Base-by-base conservation (phyloP, 2,329 filamentous ascomycete genomes). In the Zymoseptoria passerinii region DNA sequence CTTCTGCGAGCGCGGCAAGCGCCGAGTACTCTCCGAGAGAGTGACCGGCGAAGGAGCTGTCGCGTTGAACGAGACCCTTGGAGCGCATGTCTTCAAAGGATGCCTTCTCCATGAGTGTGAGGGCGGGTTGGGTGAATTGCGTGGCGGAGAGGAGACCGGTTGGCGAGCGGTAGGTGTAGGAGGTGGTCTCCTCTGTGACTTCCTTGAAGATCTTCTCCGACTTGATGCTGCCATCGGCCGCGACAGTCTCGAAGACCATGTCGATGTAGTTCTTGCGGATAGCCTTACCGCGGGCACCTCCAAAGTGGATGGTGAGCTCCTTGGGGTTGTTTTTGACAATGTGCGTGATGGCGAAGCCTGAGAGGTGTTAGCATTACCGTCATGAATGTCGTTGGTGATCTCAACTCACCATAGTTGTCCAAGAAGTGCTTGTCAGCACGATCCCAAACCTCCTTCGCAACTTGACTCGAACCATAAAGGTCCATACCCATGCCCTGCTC, bases 401-500 rank as follows among this genome's bases (percentile, higher is more conserved):
- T 16, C 6, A 59, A 71, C 83, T 78, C 81, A 90, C 91, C 94
- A 78, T 99, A 99, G 74, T 96, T 97, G 77, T 97, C 92, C 78
- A 97, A 86, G 74, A 99, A 92, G 74, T 99, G 95, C 76, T 90
- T 95, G 77, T 99, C 94, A 54, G 94, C 95, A 61, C 91, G 86
- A 74, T 96, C 94, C 94, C 94, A 99, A 54, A 99, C 94, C 68
- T 96, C 92, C 78, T 91, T 92, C 62, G 94, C 95, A 19, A 99
- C 94, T 44, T 87, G 80, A 73, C 94, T 97, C 81, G 87, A 95
- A 70, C 82, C 88, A 74, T 99, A 99, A 54, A 99, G 82, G 71
- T 97, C 94, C 94, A 99, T 99, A 76, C 94, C 94, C 94, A 99
- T 99, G 62, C 94, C 94, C 75, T 99, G 94, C 76, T 99, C 94